Percentiles rank a stretch among this genome's conserved stretches.
These are phyloP conservation scores for Citropsis articulata DNA, from an alignment of 345 rosid genomes.

Conservation along the genomic window DNA sequence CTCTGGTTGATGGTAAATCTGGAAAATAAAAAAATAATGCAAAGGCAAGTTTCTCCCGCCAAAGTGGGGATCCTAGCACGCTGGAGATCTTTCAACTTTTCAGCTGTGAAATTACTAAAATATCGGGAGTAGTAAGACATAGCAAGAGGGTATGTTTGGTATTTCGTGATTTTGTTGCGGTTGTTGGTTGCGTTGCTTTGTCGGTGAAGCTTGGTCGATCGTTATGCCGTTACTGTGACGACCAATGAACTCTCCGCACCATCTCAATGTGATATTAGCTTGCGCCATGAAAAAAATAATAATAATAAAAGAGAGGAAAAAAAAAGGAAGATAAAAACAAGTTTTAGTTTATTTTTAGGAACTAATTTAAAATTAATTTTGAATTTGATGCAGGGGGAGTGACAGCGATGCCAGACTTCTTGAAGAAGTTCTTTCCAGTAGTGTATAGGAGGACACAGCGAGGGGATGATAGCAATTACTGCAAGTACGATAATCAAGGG, in stretches of 20 bases:
- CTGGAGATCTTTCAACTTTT: background rate
- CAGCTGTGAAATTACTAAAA: background rate
- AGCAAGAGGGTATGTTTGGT: background rate
- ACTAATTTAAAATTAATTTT: background rate
- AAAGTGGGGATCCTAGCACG: slow-evolving; percentile 9
- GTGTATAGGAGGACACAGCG: slow-evolving; percentile 47
- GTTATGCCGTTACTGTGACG: background rate
- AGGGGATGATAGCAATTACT: slow-evolving; percentile 51
- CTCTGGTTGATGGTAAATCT: background rate
- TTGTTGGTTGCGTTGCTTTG: background rate
- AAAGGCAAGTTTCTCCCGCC: slow-evolving; percentile 15
- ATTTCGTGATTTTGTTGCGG: background rate
- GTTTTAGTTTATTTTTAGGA: no score
- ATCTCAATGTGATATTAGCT: background rate
- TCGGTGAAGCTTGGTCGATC: background rate
- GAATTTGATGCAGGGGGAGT: slow-evolving; percentile 64
- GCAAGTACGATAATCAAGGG: slow-evolving; percentile 93
- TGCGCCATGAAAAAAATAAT: background rate
- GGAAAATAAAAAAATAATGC: background rate
- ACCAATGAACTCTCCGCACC: background rate
- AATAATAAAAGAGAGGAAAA: no score
- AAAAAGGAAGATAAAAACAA: no score
- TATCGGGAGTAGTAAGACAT: background rate
- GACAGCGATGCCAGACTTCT: slow-evolving; percentile 79
- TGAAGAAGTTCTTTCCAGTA: slow-evolving; percentile 74